These are phyloP conservation scores for Saitozyma sp. DNA, from an alignment of 768 basidiomycete species.

Conservation along the genomic window DNA sequence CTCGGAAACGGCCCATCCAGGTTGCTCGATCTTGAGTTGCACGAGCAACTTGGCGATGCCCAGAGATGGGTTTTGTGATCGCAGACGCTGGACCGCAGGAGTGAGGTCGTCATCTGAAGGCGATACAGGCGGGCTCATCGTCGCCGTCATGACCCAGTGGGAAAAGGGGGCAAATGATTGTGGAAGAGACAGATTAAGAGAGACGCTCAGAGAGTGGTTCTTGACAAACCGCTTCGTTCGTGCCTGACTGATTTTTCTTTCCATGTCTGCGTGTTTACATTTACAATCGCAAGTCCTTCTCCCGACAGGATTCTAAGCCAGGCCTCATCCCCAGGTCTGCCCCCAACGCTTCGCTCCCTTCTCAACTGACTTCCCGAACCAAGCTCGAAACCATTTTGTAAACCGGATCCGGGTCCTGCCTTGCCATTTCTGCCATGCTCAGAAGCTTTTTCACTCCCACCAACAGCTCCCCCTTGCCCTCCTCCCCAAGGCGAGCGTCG, in stretches of 20 bases:
- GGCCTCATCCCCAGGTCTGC: too few relatives aligned
- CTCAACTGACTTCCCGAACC: conserved; percentile 38
- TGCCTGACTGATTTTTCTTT: too few relatives aligned
- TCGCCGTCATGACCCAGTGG: background rate
- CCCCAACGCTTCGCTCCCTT: too few relatives aligned
- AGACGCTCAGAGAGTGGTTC: too few relatives aligned
- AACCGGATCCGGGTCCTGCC: conserved; percentile 85
- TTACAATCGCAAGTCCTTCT: too few relatives aligned
- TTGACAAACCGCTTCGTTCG: too few relatives aligned
- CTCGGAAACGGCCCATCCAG: conserved; percentile 78
- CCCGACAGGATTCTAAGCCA: too few relatives aligned
- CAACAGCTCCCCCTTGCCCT: conserved; percentile 59
- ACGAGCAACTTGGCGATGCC: conserved; percentile 73
- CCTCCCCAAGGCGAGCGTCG: conserved; percentile 69
- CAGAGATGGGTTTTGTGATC: conserved; percentile 62
- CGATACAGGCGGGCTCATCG: background rate
- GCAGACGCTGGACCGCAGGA: conserved; percentile 60
- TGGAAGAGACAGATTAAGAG: too few relatives aligned
- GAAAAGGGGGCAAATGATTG: background rate
- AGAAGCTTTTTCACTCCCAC: conserved; percentile 94
- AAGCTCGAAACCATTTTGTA: conserved; percentile 55
- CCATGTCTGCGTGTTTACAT: too few relatives aligned
- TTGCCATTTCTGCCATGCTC: conserved; percentile 90
- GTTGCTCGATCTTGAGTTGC: conserved; percentile 62
- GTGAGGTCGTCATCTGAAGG: conserved; percentile 69